Base-by-base conservation (phyloP, 768 basidiomycete species). In the Podaxis rugospora region DNA sequence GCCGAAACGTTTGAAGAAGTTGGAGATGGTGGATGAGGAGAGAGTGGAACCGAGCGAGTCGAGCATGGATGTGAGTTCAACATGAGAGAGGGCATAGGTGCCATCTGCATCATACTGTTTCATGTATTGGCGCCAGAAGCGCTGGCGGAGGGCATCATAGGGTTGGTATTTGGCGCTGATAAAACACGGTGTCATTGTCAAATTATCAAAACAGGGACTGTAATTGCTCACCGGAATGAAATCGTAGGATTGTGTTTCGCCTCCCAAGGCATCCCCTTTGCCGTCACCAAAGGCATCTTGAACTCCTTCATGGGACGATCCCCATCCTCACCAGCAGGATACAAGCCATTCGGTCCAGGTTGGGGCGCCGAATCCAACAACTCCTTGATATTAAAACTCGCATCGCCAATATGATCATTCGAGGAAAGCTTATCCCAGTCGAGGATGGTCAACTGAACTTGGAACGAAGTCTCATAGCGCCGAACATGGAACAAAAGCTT, bases 41-140 rank as follows among this genome's bases (percentile, higher is more conserved):
- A 98, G 83, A 0, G 96, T 98, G 3, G 95, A 97, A 4, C 95
- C 95, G 39, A 99, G 87, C 1, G 95, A 96, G 75, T 98, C 96
- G 46, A 99, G 88, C 92, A 98, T 95, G 10, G 92, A 92, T 0
- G 90, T 92, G 35, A 97, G 80, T 72, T 98, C 97, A 58, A 95
- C 76, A 63, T 88, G 87, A 0, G 93, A 94, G 42, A 95, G 74
- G 1, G 81, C 71, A 21, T 76, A 76, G 0, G 87, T 90, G 63
- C 95, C 92, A 72, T 95, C 94, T 0, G 87, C 82, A 66, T 97
- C 95, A 73, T 98, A 98, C 65, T 95, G 90, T 54, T 83, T 83
- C 42, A 96, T 82, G 71, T 93, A 95, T 64, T 91, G 87, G 1
- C 86, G 78, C 95, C 95, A 97, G 79, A 95, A 95, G 2, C 84